A percentile compares a stretch with the other conserved stretches of the same genome.
These are phyloP conservation scores for Penicillium waksmanii DNA, from an alignment of 495 filamentous ascomycete genomes.

Conservation along the genomic window DNA sequence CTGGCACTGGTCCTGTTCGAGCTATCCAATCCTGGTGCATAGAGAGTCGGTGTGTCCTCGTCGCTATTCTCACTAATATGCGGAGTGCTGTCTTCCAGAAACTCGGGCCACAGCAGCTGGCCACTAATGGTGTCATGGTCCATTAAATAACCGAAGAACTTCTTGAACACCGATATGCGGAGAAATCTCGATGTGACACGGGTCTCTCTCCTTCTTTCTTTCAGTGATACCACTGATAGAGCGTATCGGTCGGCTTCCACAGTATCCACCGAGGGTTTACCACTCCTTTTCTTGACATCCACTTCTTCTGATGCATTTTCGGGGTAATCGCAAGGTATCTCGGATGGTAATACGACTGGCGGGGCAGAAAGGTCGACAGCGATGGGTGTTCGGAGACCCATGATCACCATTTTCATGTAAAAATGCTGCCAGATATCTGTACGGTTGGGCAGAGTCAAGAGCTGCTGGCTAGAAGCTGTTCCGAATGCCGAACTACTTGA, in stretches of 20 bases:
- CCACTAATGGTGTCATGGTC: background rate
- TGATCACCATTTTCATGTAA: background rate
- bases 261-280: background rate
- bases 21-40: background rate
- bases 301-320: background rate
- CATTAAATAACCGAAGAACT: too few relatives aligned
- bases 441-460: background rate
- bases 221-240: background rate
- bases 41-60: background rate
- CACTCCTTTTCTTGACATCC: background rate
- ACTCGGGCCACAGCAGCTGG: background rate
- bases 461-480: background rate
- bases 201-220: background rate
- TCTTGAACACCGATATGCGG: background rate
- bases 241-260: background rate
- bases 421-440: background rate
- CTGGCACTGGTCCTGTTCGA: background rate
- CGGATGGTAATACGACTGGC: background rate
- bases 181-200: background rate
- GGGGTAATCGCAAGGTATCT: background rate
- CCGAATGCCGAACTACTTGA: background rate
- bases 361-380: background rate
- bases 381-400: background rate
- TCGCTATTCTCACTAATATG: background rate
- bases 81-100: background rate